These are phyloP conservation scores for Colletotrichum sojae DNA, from an alignment of 2,329 filamentous ascomycete species.

Conservation along the genomic window DNA sequence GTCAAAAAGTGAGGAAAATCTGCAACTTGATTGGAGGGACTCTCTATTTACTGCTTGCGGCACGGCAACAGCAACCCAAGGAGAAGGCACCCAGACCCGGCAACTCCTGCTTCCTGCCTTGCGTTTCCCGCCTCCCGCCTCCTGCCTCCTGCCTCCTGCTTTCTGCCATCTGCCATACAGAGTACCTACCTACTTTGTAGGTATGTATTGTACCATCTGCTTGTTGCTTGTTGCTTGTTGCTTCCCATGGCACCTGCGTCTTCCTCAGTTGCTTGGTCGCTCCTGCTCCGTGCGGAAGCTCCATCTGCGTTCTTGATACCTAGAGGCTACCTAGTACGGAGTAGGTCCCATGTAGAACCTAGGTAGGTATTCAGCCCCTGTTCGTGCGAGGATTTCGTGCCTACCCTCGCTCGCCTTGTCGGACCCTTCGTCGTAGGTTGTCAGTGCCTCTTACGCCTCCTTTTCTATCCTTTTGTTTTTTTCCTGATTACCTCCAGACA, in stretches of 20 bases:
- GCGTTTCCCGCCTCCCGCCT: background rate
- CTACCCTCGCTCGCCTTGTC: too few relatives aligned
- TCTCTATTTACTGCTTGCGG: too few relatives aligned
- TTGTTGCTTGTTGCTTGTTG: conserved; percentile 10
- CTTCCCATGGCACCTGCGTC: background rate
- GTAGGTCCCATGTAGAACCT: background rate
- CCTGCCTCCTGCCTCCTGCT: background rate
- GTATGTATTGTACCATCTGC: background rate
- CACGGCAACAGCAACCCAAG: background rate
- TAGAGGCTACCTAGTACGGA: too few relatives aligned
- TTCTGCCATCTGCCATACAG: too few relatives aligned
- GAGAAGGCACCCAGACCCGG: background rate
- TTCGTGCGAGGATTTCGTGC: too few relatives aligned
- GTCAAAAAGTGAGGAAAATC: conserved; percentile 13
- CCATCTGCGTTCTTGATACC: too few relatives aligned
- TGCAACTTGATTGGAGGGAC: background rate
- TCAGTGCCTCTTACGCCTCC: background rate
- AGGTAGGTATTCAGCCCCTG: background rate
- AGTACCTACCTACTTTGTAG: background rate
- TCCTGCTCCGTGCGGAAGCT: background rate
- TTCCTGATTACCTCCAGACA: conserved; percentile 6
- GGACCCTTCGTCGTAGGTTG: background rate
- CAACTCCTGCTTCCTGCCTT: background rate
- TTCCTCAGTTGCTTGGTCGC: background rate
- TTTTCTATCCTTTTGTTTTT: background rate